These are phyloP conservation scores for Xanthoconium separans DNA, from an alignment of 1,284 basidiomycete species.

Conservation along the genomic window DNA sequence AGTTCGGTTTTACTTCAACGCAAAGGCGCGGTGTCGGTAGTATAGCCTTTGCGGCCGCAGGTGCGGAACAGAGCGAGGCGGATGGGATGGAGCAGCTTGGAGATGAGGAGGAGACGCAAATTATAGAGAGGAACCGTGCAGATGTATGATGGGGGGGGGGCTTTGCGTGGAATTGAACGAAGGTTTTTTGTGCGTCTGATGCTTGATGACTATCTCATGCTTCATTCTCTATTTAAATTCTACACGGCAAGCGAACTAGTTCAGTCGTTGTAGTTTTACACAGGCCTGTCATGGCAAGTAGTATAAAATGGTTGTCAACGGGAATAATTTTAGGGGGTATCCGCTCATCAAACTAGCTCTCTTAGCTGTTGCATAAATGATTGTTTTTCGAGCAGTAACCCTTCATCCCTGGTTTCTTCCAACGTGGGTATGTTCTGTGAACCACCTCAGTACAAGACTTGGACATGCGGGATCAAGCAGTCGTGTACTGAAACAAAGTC, in stretches of 20 bases:
- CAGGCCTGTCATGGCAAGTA: too few relatives aligned
- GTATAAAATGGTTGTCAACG: too few relatives aligned
- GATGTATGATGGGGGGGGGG: background rate
- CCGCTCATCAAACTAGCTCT: slow-evolving; percentile 12
- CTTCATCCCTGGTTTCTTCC: slow-evolving; percentile 23
- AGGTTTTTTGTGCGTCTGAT: too few relatives aligned
- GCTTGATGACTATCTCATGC: too few relatives aligned
- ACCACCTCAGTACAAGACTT: background rate
- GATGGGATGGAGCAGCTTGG: background rate
- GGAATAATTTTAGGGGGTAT: too few relatives aligned
- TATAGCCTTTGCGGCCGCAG: background rate
- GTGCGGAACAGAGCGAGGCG: background rate
- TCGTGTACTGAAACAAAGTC: slow-evolving; percentile 19
- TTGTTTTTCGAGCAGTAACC: slow-evolving; percentile 9
- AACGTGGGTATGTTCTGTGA: slow-evolving; percentile 23
- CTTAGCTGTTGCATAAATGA: slow-evolving; percentile 6
- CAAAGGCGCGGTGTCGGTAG: too few relatives aligned
- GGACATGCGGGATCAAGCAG: background rate
- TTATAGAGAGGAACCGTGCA: background rate
- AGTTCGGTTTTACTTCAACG: slow-evolving; percentile 4
- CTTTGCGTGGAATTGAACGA: too few relatives aligned
- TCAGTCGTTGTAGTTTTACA: too few relatives aligned
- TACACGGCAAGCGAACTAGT: too few relatives aligned
- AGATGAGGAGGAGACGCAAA: background rate
- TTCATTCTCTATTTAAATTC: too few relatives aligned